Evolutionary conservation across 805 yeast genomes (phyloP), one percentile per base, ranked within the genome.

Genomic region (Metschnikowia cubensis): DNA sequence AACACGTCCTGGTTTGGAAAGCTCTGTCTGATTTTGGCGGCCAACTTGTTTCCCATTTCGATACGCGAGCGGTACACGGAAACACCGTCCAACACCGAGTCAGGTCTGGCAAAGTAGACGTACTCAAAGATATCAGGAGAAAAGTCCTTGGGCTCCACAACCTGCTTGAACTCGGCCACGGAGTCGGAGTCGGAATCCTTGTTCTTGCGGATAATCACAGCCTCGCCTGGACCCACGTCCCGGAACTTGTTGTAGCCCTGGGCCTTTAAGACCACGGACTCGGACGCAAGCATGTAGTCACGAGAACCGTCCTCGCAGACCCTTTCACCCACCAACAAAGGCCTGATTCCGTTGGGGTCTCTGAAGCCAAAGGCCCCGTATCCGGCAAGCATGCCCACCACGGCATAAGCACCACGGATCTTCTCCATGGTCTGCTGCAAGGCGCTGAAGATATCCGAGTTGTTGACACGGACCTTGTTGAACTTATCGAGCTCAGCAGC

Each of bases 91-190:
- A 91, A 70, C 29, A 94, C 96, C 38, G 96, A 85, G 67, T 94
- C 99, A 0, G 98, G 97, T 66, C 99, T 83, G 15, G 99, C 98
- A 75, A 94, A 94, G 71, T 94, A 94, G 42, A 94, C 99, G 66
- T 91, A 94, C 71, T 94, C 99, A 62, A 94, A 94, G 55, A 94
- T 83, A 72, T 95, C 98, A 6, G 99, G 99, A 14, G 97, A 84
- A 69, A 90, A 91, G 2, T 85, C 71, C 64, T 77, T 76, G 55
- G 84, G 79, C 54, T 87, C 85, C 7, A 85, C 94, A 42, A 92
- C 90, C 71, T 94, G 98, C 59, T 81, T 82, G 68, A 87, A 84
- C 67, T 89, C 90, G 8, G 97, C 96, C 45, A 67, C 67, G 68
- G 81, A 74, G 45, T 55, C 65, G 3, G 57, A 60, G 15, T 33